A percentile compares a stretch with the other conserved stretches of the same genome.
Conservation (phyloP, 768 basidiomycete genomes). For the Leccinum subtestaceum region DNA sequence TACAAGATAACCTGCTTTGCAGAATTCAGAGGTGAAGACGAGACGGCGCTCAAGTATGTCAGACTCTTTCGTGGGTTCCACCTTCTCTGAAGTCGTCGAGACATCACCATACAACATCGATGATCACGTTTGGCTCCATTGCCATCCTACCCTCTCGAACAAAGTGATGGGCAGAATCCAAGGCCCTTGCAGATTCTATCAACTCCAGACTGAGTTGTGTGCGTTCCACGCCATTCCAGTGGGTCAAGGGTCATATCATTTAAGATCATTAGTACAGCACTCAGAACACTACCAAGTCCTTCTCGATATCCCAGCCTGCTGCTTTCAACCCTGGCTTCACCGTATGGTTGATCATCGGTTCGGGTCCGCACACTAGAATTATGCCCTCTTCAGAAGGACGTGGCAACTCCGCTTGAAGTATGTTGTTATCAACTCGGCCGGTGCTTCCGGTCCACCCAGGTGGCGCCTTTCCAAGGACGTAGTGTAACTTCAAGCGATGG, state of each 20-base stretch:
- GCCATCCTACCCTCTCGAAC: slow-evolving; percentile 87
- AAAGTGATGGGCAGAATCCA: slow-evolving; percentile 98
- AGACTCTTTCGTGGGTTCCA: too few species aligned
- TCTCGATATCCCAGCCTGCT: slow-evolving; percentile 37
- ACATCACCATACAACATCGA: slow-evolving; percentile 53
- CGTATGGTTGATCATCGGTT: slow-evolving; percentile 34
- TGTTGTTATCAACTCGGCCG: slow-evolving; percentile 40
- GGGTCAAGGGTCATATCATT: neutral
- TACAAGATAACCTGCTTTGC: too few species aligned
- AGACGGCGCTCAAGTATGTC: too few species aligned
- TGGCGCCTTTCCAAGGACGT: slow-evolving; percentile 38
- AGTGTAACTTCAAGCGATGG: slow-evolving; percentile 39
- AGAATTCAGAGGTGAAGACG: too few species aligned
- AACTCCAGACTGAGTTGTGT: slow-evolving; percentile 41
- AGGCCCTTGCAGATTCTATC: slow-evolving; percentile 92
- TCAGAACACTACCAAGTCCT: slow-evolving; percentile 36
- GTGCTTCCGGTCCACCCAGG: slow-evolving; percentile 38
- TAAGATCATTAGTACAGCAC: neutral
- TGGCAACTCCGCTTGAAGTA: slow-evolving; percentile 43
- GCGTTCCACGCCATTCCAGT: neutral
- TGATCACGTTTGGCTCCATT: slow-evolving; percentile 87
- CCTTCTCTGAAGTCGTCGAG: too few species aligned
- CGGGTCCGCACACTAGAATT: slow-evolving; percentile 52
- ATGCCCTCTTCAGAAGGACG: slow-evolving; percentile 36
- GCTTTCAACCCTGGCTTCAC: slow-evolving; percentile 33